These are phyloP conservation scores for Beauveria rudraprayagi DNA, from an alignment of 2,329 filamentous ascomycete species.

Conservation along the genomic window DNA sequence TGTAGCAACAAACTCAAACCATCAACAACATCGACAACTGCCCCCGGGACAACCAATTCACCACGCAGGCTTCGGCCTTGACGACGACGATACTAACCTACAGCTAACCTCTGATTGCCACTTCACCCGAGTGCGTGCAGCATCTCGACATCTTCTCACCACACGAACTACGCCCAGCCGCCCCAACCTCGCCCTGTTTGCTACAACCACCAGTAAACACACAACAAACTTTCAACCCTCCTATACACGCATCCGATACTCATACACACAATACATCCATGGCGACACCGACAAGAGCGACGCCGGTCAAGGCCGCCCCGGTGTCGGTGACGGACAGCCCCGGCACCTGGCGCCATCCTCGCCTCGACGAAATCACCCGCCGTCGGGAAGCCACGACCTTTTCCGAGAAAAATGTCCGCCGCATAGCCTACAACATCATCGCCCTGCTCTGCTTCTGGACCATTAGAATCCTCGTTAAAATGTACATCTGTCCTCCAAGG, in stretches of 20 bases:
- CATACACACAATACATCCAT: conserved; percentile 15
- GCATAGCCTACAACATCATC: conserved; percentile 58
- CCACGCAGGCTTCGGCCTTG: conserved; percentile 9
- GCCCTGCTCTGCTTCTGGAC: conserved; percentile 35
- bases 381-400: conserved; percentile 75
- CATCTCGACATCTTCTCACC: not conserved
- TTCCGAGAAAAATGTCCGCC: conserved; percentile 64
- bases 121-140: not conserved
- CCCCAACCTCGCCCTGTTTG: not conserved
- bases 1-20: not conserved
- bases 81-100: conserved; percentile 9
- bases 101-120: not conserved
- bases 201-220: not conserved
- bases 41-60: not conserved
- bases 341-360: conserved; percentile 86
- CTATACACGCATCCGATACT: conserved; percentile 4
- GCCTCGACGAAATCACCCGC: conserved; percentile 75
- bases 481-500: conserved; percentile 31
- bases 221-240: conserved; percentile 12
- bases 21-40: conserved; percentile 7
- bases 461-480: conserved; percentile 25
- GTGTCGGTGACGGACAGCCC: conserved; percentile 43
- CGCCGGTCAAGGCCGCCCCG: conserved; percentile 34
- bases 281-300: conserved; percentile 25
- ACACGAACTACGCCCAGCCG: not conserved